Conservation (phyloP, 495 filamentous ascomycete species). For the Amphirosellinia nigrospora region DNA sequence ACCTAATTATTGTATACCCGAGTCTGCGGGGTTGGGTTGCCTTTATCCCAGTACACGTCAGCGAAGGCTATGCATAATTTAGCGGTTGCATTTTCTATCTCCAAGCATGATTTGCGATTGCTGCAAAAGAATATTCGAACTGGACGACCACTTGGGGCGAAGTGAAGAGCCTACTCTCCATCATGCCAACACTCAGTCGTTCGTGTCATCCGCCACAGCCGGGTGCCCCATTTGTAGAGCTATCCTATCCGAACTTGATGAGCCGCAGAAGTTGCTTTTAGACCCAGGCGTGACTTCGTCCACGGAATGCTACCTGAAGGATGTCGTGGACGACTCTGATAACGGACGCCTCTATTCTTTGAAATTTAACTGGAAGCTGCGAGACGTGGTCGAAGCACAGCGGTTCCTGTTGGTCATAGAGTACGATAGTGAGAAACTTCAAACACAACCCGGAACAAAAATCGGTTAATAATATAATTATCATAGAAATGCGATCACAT, state of each 20-base stretch:
- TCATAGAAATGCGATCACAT: not conserved
- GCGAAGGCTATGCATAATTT: too few relatives aligned
- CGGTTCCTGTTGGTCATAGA: not conserved
- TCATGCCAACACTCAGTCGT: conserved; percentile 4
- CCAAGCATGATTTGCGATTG: not conserved
- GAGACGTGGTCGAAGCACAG: not conserved
- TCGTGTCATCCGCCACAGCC: not conserved
- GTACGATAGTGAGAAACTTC: not conserved
- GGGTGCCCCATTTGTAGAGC: conserved; percentile 9
- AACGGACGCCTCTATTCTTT: not conserved
- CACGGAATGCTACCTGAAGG: not conserved
- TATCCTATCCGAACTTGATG: conserved; percentile 1
- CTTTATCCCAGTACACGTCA: too few relatives aligned
- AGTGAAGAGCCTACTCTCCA: not conserved
- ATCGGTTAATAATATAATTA: not conserved
- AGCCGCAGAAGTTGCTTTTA: not conserved
- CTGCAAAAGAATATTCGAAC: conserved; percentile 3
- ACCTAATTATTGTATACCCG: too few relatives aligned
- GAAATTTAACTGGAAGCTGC: not conserved
- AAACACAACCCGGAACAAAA: not conserved
- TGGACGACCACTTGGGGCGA: not conserved
- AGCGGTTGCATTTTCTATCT: not conserved
- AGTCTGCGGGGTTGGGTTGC: too few relatives aligned
- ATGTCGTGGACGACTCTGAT: not conserved
- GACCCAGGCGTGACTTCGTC: not conserved